Base-by-base conservation (phyloP, 2,329 filamentous ascomycete species). In the Calonectria leucothoes region DNA sequence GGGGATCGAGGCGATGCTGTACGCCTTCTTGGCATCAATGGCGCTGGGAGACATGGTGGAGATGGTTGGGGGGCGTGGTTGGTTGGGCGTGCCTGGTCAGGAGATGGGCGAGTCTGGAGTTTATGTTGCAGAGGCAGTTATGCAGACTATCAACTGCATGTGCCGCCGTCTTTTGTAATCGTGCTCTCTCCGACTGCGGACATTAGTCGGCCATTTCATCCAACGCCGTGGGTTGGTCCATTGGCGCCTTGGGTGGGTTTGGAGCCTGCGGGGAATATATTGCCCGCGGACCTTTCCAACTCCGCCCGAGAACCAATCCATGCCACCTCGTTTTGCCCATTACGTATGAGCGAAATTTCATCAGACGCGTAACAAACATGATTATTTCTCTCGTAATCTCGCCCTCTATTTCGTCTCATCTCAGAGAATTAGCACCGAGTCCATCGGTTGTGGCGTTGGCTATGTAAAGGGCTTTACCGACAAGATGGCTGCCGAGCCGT, bases 1-100 rank as follows among this genome's bases (percentile, higher is more conserved):
- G 10, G 91, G 89, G 74, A 93, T 91, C 29, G 90, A 89, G 71
- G 91, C 89, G 75, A 92, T 89, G 77, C 84, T 86, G 81, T 90
- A 89, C 20, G 84, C 78, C 67, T 83, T 85, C 63, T 76, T 81
- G 51, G 67, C 48, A 20, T 61, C 52, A 25, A 73, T 63, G 37
- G 77, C 77, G 35, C 75, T 76, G 25, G 78, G 77, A 73, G 79
- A 81, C 79, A 80, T 80, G 48, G 12, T 72, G 69, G 37, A 49
- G 66, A 63, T 20, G n/a, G 35, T 48, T 29, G 29, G 31, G 45
- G 51, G n/a, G n/a, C n/a, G n/a, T 70, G 37, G 29, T 17, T 33
- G 31, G 61, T 31, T 29, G 12, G 20, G 27, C 52, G n/a, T 33
- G 45, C 27, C 49, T 52, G 55, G n/a, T 27, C 11, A 23, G 25